Percentiles rank a stretch among this genome's conserved stretches.
These are phyloP conservation scores for Cryphonectria japonica DNA, from an alignment of 2,329 filamentous ascomycete species.

Conservation along the genomic window DNA sequence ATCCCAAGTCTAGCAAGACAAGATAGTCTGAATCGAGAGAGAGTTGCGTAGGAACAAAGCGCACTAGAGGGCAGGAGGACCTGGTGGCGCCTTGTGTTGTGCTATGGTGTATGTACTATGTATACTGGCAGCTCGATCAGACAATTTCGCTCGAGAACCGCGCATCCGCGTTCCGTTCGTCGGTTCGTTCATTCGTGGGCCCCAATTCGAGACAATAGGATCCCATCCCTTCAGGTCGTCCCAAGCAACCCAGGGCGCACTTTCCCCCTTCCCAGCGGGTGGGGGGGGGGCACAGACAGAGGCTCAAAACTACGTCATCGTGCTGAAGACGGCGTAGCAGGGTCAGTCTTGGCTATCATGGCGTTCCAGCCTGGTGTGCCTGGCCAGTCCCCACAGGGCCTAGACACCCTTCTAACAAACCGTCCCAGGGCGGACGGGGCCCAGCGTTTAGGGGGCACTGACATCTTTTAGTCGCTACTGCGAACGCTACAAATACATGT, in stretches of 20 bases:
- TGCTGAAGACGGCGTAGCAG: constrained; percentile 17
- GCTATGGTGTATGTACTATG: background rate
- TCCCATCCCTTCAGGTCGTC: background rate
- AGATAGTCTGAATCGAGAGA: constrained; percentile 12
- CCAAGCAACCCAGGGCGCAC: background rate
- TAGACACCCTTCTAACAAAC: background rate
- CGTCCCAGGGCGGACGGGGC: background rate
- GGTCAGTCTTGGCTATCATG: constrained; percentile 5
- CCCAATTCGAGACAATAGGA: background rate
- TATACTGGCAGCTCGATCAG: background rate
- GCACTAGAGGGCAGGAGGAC: background rate
- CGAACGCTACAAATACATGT: background rate
- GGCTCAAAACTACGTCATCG: constrained; percentile 13
- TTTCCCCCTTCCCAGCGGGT: background rate
- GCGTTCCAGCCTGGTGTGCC: background rate
- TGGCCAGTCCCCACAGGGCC: constrained; percentile 4
- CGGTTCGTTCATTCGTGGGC: background rate
- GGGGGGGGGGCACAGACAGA: background rate
- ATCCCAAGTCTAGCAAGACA: constrained; percentile 18
- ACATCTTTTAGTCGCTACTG: no score
- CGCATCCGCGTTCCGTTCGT: background rate
- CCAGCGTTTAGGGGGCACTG: no score
- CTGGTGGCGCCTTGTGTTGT: no score
- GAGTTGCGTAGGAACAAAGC: constrained; percentile 1
- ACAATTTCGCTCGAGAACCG: background rate